Percentiles rank a stretch among this genome's conserved stretches.
These are phyloP conservation scores for Haematococcus sp. DNA, from an alignment of 139 green algal genomes.

Conservation along the genomic window DNA sequence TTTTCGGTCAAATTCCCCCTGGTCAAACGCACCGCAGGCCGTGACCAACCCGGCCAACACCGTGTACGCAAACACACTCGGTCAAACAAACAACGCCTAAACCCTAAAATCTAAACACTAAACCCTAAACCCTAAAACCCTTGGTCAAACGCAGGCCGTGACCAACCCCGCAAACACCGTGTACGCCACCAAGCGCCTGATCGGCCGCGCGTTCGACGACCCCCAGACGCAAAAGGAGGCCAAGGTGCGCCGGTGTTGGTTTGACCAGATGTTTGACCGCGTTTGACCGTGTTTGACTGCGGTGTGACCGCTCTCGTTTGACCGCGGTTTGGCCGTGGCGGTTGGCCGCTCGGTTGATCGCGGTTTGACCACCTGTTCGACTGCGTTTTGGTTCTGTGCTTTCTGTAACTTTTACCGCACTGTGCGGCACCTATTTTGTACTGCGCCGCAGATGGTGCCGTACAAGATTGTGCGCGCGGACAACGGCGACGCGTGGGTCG, in stretches of 20 bases:
- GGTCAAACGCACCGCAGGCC: no score
- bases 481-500: slow-evolving; percentile 98
- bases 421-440: neutral
- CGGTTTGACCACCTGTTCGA: no score
- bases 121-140: neutral
- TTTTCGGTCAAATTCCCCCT: no score
- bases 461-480: slow-evolving; percentile 92
- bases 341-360: no score
- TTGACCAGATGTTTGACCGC: no score
- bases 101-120: neutral
- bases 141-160: slow-evolving; percentile 77
- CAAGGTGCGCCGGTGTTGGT: slow-evolving; percentile 52
- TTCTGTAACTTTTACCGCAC: no score
- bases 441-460: slow-evolving; percentile 82
- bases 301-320: no score
- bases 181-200: slow-evolving; percentile 97
- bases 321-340: no score
- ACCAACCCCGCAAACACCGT: slow-evolving; percentile 97
- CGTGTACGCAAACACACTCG: neutral
- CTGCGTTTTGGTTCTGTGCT: no score
- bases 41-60: no score
- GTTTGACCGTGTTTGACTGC: no score
- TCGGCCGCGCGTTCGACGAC: slow-evolving; percentile 91
- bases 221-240: slow-evolving; percentile 89
- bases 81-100: neutral